Evolutionary conservation across 495 filamentous ascomycete genomes (phyloP), one percentile per base, ranked within the genome.

Genomic region (Sordaria brevicollis): DNA sequence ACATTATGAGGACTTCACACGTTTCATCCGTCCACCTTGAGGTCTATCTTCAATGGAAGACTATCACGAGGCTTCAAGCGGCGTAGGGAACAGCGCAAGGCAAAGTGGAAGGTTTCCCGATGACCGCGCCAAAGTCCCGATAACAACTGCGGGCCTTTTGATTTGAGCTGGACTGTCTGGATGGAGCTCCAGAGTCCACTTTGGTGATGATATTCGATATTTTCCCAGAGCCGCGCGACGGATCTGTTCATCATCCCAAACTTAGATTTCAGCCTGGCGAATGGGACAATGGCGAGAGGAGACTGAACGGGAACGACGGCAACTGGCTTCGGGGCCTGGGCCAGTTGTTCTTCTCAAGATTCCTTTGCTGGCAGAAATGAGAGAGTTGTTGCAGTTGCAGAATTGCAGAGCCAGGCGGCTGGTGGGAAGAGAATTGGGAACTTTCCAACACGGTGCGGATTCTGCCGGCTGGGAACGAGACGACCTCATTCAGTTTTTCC

Each of bases 391-490:
- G 49, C 25, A 62, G 49, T 17, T 62, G 25, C 13, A 31, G 13
- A 62, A 25, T 31, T 62, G 21, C 21, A 57, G 21, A 57, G 21
- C 21, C 43, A 54, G 21, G 21, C 21, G 43, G 43, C 21, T 29
- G 49, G 49, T 57, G 35, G 7, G 11, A 36, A 15, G 15, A 68
- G 21, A 33, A 17, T 35, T 65, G 65, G 75, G 70, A 34, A 73
- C 69, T 31, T 74, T 37, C 49, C 62, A 49, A 66, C 73, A 79
- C 77, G 74, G 77, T 79, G 71, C 67, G 77, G 74, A 36, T 19
- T 62, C 1, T 31, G 49, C 25, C 49, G 13, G 5, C 9, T 17
- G 11, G 13, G 21, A 3, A 57, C n/a, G n/a, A n/a, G n/a, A n/a
- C n/a, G 49, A 74, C 65, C 54, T 34, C 25, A 66, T 54, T 39